Conservation (phyloP, 495 filamentous ascomycete genomes). For the Beverwykella pulmonaria region DNA sequence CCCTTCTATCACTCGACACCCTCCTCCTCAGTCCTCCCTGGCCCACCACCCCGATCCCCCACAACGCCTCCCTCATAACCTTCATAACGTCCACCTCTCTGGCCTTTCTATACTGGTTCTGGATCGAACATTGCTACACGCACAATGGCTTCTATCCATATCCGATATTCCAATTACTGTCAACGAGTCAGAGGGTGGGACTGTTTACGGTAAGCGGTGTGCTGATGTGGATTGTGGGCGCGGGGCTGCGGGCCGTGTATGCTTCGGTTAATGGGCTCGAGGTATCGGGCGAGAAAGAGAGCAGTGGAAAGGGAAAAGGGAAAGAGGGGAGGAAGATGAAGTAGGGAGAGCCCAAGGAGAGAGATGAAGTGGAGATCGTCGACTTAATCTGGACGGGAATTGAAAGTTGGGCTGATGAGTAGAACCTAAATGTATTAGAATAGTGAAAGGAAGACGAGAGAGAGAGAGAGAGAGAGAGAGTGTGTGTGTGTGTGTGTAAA, state of each 20-base stretch:
- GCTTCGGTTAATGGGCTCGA: constrained; percentile 67
- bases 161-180: constrained; percentile 72
- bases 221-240: constrained; percentile 71
- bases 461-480: too few species aligned
- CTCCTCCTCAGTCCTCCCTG: constrained; percentile 80
- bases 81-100: constrained; percentile 64
- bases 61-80: constrained; percentile 50
- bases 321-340: not conserved
- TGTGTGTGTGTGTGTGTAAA: too few species aligned
- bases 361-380: too few species aligned
- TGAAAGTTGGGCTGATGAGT: too few species aligned
- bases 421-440: too few species aligned
- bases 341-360: not conserved
- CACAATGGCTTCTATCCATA: constrained; percentile 89
- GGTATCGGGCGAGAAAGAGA: constrained; percentile 7
- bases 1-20: constrained; percentile 71
- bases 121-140: constrained; percentile 78
- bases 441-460: too few species aligned
- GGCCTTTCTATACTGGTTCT: constrained; percentile 81
- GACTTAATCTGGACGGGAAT: too few species aligned
- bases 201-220: constrained; percentile 72
- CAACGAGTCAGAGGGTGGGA: constrained; percentile 60
- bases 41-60: constrained; percentile 58
- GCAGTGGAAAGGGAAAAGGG: not conserved
- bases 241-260: constrained; percentile 68